Base-by-base conservation (phyloP, 73 alveolate species). In the Paramecium tetraurelia region DNA sequence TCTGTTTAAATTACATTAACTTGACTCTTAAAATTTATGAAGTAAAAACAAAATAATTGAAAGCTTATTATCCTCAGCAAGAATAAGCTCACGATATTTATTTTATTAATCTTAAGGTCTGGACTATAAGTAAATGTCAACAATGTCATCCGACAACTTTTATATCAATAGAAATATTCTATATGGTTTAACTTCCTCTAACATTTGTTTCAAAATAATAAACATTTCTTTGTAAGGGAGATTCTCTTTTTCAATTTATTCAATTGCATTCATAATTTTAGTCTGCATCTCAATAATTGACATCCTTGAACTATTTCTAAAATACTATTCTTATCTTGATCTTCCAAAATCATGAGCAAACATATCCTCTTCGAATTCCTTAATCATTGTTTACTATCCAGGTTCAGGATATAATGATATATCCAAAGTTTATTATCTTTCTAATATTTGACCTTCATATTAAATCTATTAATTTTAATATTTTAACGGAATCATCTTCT, bases 91-190 rank as follows among this genome's bases (percentile, higher is more conserved):
- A 16, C 75, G 33, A 48, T 80, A 80, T 80, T 80, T 43, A 31
- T 80, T 63, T 31, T 31, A 22, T 48, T 80, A 80, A 44, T 80
- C 90, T 80, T 41, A 22, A 14, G 90, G 90, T 46, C 90, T 80
- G 9, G 48, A 48, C 14, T 27, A 14, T 22, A 80, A 41, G 46
- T 80, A 80, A 11, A 80, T 24, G 7, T 80, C 36, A 41, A 80
- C 90, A 3, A 80, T 80, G 11, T 29, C 43, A 41, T 41, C 90
- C 1, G 46, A 31, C 10, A 80, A 44, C 43, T 46, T 24, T 22
- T 80, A 22, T 4, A 80, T 80, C 10, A 22, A 14, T 12, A 31
- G 14, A 80, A 31, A 80, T n/a, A 80, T 80, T 48, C 75, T 40
- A 20, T 22, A 44, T 22, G 90, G 90, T 44, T 48, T 22, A n/a